Base-by-base conservation (phyloP, 2,329 filamentous ascomycete genomes). In the Fusarium domesticum region DNA sequence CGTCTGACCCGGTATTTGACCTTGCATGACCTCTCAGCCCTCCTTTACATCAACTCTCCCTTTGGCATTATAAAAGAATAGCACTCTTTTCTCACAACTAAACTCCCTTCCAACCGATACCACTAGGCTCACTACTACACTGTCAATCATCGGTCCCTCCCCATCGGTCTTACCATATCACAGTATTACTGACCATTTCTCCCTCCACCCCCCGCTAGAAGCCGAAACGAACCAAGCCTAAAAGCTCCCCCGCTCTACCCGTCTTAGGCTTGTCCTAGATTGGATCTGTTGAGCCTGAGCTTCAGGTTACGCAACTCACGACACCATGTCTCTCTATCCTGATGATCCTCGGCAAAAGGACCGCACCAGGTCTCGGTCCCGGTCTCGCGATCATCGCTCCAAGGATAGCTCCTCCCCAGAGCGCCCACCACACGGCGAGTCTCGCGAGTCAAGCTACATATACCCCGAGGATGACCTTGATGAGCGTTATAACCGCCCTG, bases 251-350 rank as follows among this genome's bases (percentile, higher is more conserved):
- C 14, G 31, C 18, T 12, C 23, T 37, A 28, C 20, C 23, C 38
- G 33, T 25, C 49, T 44, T 43, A 36, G 18, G 35, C 40, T 31
- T 36, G 39, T 39, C 36, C 42, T 36, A 42, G 43, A 41, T 37
- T 28, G 3, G 8, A 28, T 28, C 23, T 16, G 39, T 45, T 37
- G 20, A 15, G 41, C 40, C 15, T 54, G 20, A 39, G 35, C 39
- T 32, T 31, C 23, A 25, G 25, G 44, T 35, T 18, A 41, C 23
- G 43, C 31, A 23, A 32, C 34, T 15, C 28, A 19, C 31, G 35
- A 42, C 40, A 56, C 46, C 57, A 81, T 80, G 77, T 79, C 78
- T 54, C 67, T 79, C 35, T 67, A 70, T 43, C 71, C 77, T 41
- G 72, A 74, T 46, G 70, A 72, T 43, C 61, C 61, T 45, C 63